Evolutionary conservation across 2,329 filamentous ascomycete genomes (phyloP), one percentile per base, ranked within the genome.

Genomic region (Albifimbria verrucaria): DNA sequence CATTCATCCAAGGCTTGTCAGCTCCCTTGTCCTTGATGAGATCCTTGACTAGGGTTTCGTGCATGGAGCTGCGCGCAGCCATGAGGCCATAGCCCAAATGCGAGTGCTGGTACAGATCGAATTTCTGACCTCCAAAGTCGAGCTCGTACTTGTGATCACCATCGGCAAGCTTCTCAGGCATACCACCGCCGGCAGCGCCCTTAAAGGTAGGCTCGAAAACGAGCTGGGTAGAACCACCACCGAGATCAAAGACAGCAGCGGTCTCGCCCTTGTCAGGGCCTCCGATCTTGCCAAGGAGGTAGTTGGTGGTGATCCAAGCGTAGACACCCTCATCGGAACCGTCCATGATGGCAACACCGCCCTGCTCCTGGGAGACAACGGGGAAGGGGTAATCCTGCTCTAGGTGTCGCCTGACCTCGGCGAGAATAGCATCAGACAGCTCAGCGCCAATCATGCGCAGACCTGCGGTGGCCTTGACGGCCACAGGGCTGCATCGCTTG

Each of bases 271-370:
- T 85, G 68, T 97, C 93, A 2, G 92, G 90, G 11, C 90, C 89
- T 55, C 94, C 94, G 71, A 99, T 97, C 77, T 97, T 97, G 65
- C 93, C 93, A 22, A 99, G 85, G 41, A 99, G 87, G 73, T 99
- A 99, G 80, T 99, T 99, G 60, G 92, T 94, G 7, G 94, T 99
- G 70, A 99, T 96, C 94, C 94, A 99, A 50, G 94, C 95, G 68
- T 96, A 99, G 25, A 99, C 93, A 68, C 94, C 94, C 76, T 99
- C 94, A 66, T 97, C 90, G 49, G 90, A 92, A 57, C 94, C 94
- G 64, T 96, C 92, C 94, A 99, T 99, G 70, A 99, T 95, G 57
- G 92, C 85, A 24, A 99, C 91, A 52, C 95, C 94, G 52, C 89
- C 86, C 62, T 93, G 87, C 64, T 91, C 90, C 59, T 86, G 81